These are phyloP conservation scores for Vigna unguiculata DNA, from an alignment of 306 rosid species.

Conservation along the genomic window DNA sequence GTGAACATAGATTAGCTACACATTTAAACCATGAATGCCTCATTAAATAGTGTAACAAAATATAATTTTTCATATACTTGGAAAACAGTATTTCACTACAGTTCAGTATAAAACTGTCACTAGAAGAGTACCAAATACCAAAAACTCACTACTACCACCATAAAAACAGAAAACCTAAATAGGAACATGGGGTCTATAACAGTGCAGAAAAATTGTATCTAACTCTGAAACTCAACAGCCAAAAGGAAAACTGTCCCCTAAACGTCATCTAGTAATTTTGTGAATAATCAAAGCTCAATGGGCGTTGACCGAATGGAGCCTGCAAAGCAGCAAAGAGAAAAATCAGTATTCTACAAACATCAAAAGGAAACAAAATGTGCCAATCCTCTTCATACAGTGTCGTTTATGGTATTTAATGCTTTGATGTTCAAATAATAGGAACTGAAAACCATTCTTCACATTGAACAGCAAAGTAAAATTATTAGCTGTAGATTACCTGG, in stretches of 20 bases:
- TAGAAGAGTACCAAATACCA: neutral
- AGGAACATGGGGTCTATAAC: constrained; percentile 45
- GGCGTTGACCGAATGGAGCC: constrained; percentile 86
- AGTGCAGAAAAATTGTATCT: constrained; percentile 33
- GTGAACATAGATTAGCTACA: no score
- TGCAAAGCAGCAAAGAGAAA: constrained; percentile 45
- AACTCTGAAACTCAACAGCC: constrained; percentile 34
- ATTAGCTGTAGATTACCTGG: constrained; percentile 53
- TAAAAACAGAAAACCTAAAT: constrained; percentile 31
- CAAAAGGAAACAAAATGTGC: neutral
- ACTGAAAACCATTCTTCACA: neutral
- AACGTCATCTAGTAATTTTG: constrained; percentile 59
- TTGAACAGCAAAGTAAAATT: constrained; percentile 10
- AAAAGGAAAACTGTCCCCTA: constrained; percentile 40
- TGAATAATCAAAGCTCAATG: constrained; percentile 76
- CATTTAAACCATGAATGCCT: no score
- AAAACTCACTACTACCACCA: constrained; percentile 39
- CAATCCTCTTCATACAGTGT: neutral
- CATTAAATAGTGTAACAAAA: neutral
- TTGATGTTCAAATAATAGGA: neutral
- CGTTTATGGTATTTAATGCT: neutral
- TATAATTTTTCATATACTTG: constrained; percentile 19
- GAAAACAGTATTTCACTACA: constrained; percentile 27
- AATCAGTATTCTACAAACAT: neutral
- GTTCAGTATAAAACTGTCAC: constrained; percentile 10